These are phyloP conservation scores for Amanita muscaria DNA, from an alignment of 768 basidiomycete genomes.

Conservation along the genomic window DNA sequence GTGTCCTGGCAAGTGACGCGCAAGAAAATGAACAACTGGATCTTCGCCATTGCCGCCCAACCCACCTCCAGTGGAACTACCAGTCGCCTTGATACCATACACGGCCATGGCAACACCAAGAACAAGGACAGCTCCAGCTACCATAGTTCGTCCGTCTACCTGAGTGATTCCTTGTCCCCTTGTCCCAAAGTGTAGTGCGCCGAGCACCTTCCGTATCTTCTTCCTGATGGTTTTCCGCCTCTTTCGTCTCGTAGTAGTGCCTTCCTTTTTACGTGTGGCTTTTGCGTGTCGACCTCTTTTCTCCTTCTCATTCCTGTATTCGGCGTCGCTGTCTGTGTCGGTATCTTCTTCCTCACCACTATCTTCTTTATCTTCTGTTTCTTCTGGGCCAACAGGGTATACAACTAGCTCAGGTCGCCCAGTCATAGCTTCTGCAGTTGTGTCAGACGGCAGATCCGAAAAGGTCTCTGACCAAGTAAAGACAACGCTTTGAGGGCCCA, in stretches of 20 bases:
- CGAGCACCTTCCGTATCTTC: background rate
- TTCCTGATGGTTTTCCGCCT: conserved; percentile 9
- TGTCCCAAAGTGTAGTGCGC: background rate
- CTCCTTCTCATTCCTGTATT: background rate
- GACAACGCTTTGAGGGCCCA: conserved; percentile 73
- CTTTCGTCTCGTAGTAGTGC: conserved; percentile 8
- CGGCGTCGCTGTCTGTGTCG: conserved; percentile 4
- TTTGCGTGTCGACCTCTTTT: conserved; percentile 4
- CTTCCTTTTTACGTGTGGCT: conserved; percentile 1
- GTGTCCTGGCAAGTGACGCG: conserved; percentile 14
- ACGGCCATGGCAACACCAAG: conserved; percentile 64
- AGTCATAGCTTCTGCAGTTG: conserved; percentile 56
- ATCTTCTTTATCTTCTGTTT: conserved; percentile 18
- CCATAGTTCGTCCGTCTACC: conserved; percentile 34
- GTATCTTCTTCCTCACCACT: conserved; percentile 16
- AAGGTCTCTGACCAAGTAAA: conserved; percentile 60
- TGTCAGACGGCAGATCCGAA: conserved; percentile 36
- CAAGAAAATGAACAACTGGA: conserved; percentile 10
- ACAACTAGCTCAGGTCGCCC: conserved; percentile 46
- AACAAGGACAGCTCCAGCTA: conserved; percentile 60
- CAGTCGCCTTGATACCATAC: conserved; percentile 33
- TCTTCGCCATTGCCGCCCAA: background rate
- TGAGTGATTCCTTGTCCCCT: conserved; percentile 9
- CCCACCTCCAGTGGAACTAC: conserved; percentile 1
- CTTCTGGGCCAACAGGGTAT: conserved; percentile 36